These are phyloP conservation scores for Terana coerulea DNA, from an alignment of 768 basidiomycete genomes.

Conservation along the genomic window DNA sequence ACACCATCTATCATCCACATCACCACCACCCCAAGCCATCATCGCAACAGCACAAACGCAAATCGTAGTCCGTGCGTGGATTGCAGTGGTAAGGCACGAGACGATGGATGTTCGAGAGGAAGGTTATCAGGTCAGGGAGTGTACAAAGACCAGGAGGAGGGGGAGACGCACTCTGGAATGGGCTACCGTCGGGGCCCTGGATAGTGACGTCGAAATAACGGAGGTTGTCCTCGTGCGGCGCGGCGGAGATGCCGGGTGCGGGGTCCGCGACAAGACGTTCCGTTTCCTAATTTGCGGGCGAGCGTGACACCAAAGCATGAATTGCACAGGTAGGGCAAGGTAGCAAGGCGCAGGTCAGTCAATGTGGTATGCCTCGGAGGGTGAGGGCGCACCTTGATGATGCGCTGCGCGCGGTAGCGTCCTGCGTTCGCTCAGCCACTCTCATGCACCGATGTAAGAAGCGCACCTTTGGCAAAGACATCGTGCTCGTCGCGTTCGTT, in stretches of 20 bases:
- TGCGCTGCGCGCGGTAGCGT: conserved; percentile 35
- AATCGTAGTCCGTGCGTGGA: too few relatives aligned
- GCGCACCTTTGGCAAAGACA: conserved; percentile 54
- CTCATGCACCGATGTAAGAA: background rate
- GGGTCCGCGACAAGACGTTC: conserved; percentile 95
- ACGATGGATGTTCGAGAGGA: too few relatives aligned
- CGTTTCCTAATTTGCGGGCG: too few relatives aligned
- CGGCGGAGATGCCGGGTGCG: conserved; percentile 94
- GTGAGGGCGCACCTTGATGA: conserved; percentile 43
- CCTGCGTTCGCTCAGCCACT: background rate
- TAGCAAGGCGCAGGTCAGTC: too few relatives aligned
- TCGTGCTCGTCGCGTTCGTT: too few relatives aligned
- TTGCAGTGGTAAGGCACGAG: too few relatives aligned
- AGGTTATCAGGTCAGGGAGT: background rate
- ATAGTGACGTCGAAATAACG: conserved; percentile 99
- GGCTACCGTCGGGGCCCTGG: conserved; percentile 90
- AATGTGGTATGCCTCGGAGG: too few relatives aligned
- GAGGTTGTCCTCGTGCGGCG: conserved; percentile 95
- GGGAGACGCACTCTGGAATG: conserved; percentile 60
- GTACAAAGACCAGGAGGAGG: background rate
- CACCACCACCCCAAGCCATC: background rate
- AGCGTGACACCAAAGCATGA: too few relatives aligned
- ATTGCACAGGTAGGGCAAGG: too few relatives aligned
- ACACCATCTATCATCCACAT: conserved; percentile 60
- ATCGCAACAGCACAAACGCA: background rate